Evolutionary conservation across 257 asterid species (phyloP).

Genomic region (Euphrasia confusa): DNA sequence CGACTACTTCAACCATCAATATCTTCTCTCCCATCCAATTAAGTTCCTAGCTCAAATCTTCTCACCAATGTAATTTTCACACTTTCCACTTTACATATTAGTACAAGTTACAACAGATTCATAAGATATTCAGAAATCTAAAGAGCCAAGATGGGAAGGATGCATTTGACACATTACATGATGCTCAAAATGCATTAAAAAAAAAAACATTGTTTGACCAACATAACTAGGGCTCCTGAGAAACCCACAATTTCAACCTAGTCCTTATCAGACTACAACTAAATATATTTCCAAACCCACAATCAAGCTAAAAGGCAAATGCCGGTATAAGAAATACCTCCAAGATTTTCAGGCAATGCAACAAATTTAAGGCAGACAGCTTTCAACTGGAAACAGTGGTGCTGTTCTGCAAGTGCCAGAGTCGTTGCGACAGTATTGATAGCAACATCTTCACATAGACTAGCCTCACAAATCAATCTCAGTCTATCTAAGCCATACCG

Average conservation of each 20-base stretch:
- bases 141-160: too few relatives aligned
- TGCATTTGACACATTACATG: too few relatives aligned
- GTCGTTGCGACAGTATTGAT: conserved; percentile 96
- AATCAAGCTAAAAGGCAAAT: too few relatives aligned
- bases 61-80: too few relatives aligned
- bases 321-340: conserved; percentile 38
- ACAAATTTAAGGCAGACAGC: conserved; percentile 78
- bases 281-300: background rate
- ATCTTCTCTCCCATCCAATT: too few relatives aligned
- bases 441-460: conserved; percentile 71
- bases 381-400: conserved; percentile 90
- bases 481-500: conserved; percentile 87
- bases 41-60: too few relatives aligned
- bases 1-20: too few relatives aligned
- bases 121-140: too few relatives aligned
- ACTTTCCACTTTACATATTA: too few relatives aligned
- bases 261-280: conserved; percentile 6
- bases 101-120: too few relatives aligned
- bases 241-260: conserved; percentile 1
- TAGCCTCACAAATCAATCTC: conserved; percentile 83
- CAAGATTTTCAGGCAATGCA: conserved; percentile 77
- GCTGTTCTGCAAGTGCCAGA: conserved; percentile 94
- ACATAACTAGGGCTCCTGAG: background rate
- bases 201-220: too few relatives aligned
- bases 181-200: too few relatives aligned